Conservation (phyloP, 208 protist species). For the Leishmania turanica region DNA sequence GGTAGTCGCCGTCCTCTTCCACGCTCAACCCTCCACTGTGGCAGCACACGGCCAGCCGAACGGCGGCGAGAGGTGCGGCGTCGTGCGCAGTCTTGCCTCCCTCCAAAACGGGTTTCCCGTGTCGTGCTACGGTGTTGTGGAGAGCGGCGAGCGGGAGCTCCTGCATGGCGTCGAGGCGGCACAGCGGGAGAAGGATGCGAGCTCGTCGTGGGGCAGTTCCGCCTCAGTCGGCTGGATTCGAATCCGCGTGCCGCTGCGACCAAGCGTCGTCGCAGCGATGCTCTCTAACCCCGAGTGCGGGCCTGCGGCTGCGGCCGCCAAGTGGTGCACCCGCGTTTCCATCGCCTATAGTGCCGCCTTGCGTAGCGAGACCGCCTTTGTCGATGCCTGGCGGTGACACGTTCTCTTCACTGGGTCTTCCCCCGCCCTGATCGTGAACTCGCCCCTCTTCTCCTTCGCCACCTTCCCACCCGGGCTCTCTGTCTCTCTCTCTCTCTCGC, state of each 20-base stretch:
- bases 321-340: conserved; percentile 32
- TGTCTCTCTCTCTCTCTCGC: too few species aligned
- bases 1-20: conserved; percentile 75
- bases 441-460: neutral
- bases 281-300: neutral
- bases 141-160: conserved; percentile 72
- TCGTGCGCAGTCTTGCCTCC: conserved; percentile 44
- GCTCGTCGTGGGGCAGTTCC: neutral
- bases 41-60: neutral
- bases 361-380: conserved; percentile 57
- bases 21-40: conserved; percentile 5
- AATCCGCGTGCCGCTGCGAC: conserved; percentile 59
- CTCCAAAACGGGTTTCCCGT: conserved; percentile 61
- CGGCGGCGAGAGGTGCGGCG: neutral
- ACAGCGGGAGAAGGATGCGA: neutral
- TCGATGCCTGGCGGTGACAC: conserved; percentile 34
- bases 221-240: conserved; percentile 33
- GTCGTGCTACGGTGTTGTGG: conserved; percentile 78
- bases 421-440: neutral
- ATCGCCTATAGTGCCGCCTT: conserved; percentile 61
- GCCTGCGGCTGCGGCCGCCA: neutral
- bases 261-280: conserved; percentile 38
- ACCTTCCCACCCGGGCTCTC: neutral
- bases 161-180: conserved; percentile 9
- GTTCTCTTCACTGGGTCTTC: neutral